phyloP scores from a whole-genome alignment of 352 stramenopile species.

The Saprolegnia diclina region DNA sequence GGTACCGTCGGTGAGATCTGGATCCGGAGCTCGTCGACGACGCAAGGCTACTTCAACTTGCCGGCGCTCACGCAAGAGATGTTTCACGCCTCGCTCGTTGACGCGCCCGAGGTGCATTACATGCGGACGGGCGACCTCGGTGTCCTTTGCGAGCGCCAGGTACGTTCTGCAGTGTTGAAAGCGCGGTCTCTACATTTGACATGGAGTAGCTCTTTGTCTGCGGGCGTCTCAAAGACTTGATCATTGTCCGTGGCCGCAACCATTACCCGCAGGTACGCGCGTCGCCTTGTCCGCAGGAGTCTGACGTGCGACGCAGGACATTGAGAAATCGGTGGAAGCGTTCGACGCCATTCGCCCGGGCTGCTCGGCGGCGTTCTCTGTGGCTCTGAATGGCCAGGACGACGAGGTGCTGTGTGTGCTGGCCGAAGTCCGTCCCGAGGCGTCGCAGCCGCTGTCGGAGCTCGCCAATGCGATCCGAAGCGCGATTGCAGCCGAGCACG shows the following conservation, averaged over 20 bases:
- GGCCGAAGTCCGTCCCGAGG: constrained; percentile 51
- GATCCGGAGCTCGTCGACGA: constrained; percentile 88
- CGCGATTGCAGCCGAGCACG: constrained; percentile 72
- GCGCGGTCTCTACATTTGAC: neutral
- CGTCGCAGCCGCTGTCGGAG: neutral
- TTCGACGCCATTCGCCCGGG: constrained; percentile 85
- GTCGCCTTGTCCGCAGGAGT: neutral
- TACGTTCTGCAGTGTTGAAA: constrained; percentile 31
- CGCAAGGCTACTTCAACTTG: constrained; percentile 90
- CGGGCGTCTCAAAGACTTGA: constrained; percentile 97
- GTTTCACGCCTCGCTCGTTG: constrained; percentile 83
- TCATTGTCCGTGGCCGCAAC: constrained; percentile 99
- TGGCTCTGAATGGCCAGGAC: constrained; percentile 35
- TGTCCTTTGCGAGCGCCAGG: constrained; percentile 92
- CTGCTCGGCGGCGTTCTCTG: constrained; percentile 93
- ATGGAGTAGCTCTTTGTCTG: constrained; percentile 92
- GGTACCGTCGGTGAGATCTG: constrained; percentile 83
- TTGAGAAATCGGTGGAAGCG: constrained; percentile 91
- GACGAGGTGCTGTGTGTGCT: constrained; percentile 74
- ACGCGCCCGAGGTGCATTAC: constrained; percentile 48
- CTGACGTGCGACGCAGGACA: constrained; percentile 75
- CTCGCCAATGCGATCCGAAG: constrained; percentile 38
- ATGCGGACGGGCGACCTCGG: constrained; percentile 96
- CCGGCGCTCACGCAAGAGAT: constrained; percentile 69
- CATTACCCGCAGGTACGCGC: constrained; percentile 90